phyloP scores from a whole-genome alignment of 176 grass and related monocot genomes.

The Triticum aestivum region DNA sequence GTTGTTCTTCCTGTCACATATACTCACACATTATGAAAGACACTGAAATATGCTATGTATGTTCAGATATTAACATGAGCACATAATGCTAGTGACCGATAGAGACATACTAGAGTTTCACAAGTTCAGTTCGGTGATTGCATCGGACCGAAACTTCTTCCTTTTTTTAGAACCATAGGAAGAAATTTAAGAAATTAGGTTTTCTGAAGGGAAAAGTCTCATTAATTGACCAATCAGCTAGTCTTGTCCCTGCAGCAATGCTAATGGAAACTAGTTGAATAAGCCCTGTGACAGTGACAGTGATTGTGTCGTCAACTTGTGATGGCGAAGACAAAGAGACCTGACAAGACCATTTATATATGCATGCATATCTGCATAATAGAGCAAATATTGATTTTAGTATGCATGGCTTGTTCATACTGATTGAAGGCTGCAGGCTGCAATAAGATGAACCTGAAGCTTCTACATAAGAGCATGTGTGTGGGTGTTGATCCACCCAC shows the following conservation, averaged over 20 bases:
- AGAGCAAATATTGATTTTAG: background rate
- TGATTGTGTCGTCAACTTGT: background rate
- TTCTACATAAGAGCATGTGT: background rate
- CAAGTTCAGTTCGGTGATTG: background rate
- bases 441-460: slow-evolving; percentile 28
- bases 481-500: slow-evolving; percentile 30
- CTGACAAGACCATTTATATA: slow-evolving; percentile 9
- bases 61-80: background rate
- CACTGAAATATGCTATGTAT: background rate
- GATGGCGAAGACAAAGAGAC: background rate
- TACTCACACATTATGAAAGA: too few relatives aligned
- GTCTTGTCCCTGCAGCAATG: background rate
- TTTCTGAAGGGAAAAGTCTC: background rate
- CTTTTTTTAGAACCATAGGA: background rate
- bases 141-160: background rate
- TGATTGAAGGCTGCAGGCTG: slow-evolving; percentile 15
- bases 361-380: background rate
- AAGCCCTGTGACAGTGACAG: background rate
- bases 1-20: too few relatives aligned
- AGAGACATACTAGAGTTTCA: background rate
- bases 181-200: slow-evolving; percentile 13
- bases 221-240: slow-evolving; percentile 18
- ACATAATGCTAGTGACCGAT: background rate
- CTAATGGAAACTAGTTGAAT: slow-evolving; percentile 22
- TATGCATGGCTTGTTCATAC: slow-evolving; percentile 28